Percentiles rank a stretch among this genome's conserved stretches.
Conservation (phyloP, 1,284 basidiomycete species). For the Tilletiaria anomala region DNA sequence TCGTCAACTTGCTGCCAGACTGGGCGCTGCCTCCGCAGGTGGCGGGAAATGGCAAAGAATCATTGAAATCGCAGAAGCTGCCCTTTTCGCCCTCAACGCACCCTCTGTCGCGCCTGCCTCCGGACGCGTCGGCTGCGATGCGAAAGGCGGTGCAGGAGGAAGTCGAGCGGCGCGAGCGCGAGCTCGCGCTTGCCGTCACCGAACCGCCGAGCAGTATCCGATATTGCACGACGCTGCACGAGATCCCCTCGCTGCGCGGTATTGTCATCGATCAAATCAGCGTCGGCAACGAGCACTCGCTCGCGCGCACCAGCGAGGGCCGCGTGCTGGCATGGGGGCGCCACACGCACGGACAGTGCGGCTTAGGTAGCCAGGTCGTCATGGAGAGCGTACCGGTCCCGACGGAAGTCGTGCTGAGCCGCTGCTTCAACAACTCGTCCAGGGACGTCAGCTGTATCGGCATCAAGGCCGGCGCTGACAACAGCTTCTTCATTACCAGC, state of each 20-base stretch:
- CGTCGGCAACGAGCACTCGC: conserved; percentile 58
- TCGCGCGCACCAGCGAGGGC: conserved; percentile 50
- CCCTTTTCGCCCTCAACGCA: no score
- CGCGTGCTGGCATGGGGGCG: conserved; percentile 51
- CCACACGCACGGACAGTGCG: conserved; percentile 53
- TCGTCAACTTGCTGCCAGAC: conserved; percentile 2
- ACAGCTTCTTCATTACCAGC: conserved; percentile 31
- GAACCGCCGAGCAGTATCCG: conserved; percentile 42
- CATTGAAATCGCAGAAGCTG: no score
- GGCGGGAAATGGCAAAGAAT: no score
- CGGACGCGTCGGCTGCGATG: neutral
- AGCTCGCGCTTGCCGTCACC: neutral
- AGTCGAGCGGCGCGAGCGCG: neutral
- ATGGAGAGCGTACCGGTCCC: conserved; percentile 65
- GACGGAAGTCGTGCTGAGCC: conserved; percentile 65
- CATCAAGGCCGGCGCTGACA: conserved; percentile 28
- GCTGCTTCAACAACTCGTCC: conserved; percentile 47
- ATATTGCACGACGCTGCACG: conserved; percentile 61
- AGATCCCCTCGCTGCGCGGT: conserved; percentile 61
- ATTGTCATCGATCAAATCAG: conserved; percentile 57
- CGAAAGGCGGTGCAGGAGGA: neutral
- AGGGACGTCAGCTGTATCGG: conserved; percentile 14
- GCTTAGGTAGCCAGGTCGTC: conserved; percentile 56
- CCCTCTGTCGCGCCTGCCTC: no score
- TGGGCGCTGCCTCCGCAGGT: conserved; percentile 8